Base-by-base conservation (phyloP, 345 rosid genomes). In the Citrus maxima region DNA sequence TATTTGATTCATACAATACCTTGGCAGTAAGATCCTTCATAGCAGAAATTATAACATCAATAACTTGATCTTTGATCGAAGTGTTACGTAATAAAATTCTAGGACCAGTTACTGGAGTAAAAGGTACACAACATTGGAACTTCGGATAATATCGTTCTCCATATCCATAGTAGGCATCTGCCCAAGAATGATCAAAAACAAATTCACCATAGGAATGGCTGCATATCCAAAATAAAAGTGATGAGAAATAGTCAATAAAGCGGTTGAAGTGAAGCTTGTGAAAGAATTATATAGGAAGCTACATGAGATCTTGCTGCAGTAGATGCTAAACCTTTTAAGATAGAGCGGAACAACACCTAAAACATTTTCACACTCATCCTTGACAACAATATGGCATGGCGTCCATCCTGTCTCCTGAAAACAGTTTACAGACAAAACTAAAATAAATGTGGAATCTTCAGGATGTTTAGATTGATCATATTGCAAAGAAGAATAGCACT, bases 171-270 rank as follows among this genome's bases (percentile, higher is more conserved):
- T 93, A 95, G 28, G 99, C 99, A 79, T 93, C 98, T 25, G 97
- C 98, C 99, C 99, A 93, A 56, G 97, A 84, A 87, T 95, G 90
- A 82, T 95, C 98, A 66, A 95, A 95, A 82, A 93, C 99, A 87
- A 91, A 95, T 89, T 95, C 99, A 12, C 99, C 99, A 61, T 90
- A 87, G 10, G 99, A 95, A 79, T 95, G 98, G 83, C 98, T 95
- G 93, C 81, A 75, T 19, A 86, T 54, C 35, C 74, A 86, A 79
- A 79, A 69, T 49, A 81, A 71, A 72, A 59, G 55, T 73, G 35
- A 82, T 78, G 56, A 87, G 80, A 85, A 73, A 56, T 51, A 71
- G 74, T 58, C 14, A 74, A 4, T 16, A 56, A 73, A 73, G 34
- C 34, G 7, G 63, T 28, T 54, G 59, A 70, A 19, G 10, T 7